phyloP scores from a whole-genome alignment of 2,329 filamentous ascomycete genomes.

The Fusarium nisikadoi region DNA sequence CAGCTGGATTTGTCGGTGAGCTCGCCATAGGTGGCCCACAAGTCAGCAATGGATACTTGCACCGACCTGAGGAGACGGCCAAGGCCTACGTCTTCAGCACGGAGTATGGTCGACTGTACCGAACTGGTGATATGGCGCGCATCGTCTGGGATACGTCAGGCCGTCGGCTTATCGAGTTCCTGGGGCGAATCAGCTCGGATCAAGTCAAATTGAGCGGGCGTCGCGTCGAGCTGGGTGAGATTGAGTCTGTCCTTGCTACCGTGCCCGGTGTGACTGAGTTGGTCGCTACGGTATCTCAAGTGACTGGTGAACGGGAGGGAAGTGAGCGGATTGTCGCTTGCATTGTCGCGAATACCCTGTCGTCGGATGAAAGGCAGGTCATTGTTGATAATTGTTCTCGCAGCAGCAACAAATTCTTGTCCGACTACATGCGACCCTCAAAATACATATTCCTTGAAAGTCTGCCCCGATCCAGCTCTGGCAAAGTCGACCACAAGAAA shows the following conservation, averaged over 20 bases:
- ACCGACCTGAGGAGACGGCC: conserved; percentile 67
- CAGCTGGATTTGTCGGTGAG: conserved; percentile 77
- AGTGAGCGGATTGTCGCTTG: conserved; percentile 1
- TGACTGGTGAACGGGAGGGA: neutral
- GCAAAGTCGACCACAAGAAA: conserved; percentile 6
- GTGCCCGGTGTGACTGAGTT: neutral
- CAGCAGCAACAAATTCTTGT: neutral
- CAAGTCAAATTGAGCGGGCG: conserved; percentile 82
- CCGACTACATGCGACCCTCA: conserved; percentile 1
- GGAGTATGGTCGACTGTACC: neutral
- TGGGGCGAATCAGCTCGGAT: conserved; percentile 72
- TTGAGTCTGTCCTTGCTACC: conserved; percentile 53
- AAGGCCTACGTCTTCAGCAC: neutral
- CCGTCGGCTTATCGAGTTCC: conserved; percentile 67
- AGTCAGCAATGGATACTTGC: conserved; percentile 74
- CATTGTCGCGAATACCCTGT: neutral
- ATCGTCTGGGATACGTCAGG: conserved; percentile 67
- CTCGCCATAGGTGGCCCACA: conserved; percentile 84
- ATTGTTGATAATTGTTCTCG: neutral
- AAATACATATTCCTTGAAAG: neutral
- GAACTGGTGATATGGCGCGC: conserved; percentile 1
- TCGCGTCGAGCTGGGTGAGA: conserved; percentile 78
- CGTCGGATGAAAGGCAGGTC: neutral
- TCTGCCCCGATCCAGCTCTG: conserved; percentile 2
- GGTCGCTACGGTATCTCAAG: neutral